Evolutionary conservation across 768 basidiomycete genomes (phyloP).

Genomic region (Leccinum rimulosum): DNA sequence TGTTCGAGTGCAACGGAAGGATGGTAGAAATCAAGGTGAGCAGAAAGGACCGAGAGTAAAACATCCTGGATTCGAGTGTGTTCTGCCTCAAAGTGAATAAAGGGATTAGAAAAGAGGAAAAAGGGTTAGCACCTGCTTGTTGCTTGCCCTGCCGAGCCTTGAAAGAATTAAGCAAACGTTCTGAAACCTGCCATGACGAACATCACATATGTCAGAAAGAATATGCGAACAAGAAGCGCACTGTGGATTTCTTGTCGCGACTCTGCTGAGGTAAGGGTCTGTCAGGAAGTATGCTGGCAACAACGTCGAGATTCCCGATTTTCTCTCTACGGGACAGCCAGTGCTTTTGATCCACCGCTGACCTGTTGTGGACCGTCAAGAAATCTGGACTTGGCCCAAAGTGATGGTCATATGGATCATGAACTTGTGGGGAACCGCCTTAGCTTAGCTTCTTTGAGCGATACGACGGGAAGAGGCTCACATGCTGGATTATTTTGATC

Average conservation of each 20-base stretch:
- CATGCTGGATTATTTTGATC: conserved; percentile 30
- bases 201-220: neutral
- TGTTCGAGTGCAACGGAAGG: conserved; percentile 63
- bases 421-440: conserved; percentile 7
- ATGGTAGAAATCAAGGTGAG: conserved; percentile 75
- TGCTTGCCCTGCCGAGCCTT: conserved; percentile 51
- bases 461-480: conserved; percentile 2
- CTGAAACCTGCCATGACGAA: conserved; percentile 44
- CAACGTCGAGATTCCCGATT: conserved; percentile 51
- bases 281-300: conserved; percentile 46
- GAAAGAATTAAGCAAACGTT: conserved; percentile 57
- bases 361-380: conserved; percentile 48
- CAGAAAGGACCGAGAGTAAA: conserved; percentile 60
- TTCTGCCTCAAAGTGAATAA: conserved; percentile 34
- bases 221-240: conserved; percentile 12
- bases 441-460: neutral
- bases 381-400: conserved; percentile 61
- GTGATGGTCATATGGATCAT: conserved; percentile 66
- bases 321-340: conserved; percentile 56
- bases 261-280: conserved; percentile 33
- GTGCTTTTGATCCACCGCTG: conserved; percentile 48
- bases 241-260: conserved; percentile 23
- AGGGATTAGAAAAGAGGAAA: neutral
- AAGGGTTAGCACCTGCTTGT: conserved; percentile 42
- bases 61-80: conserved; percentile 60